These are phyloP conservation scores for Beauveria sp. DNA, from an alignment of 2,329 filamentous ascomycete species.

Conservation along the genomic window DNA sequence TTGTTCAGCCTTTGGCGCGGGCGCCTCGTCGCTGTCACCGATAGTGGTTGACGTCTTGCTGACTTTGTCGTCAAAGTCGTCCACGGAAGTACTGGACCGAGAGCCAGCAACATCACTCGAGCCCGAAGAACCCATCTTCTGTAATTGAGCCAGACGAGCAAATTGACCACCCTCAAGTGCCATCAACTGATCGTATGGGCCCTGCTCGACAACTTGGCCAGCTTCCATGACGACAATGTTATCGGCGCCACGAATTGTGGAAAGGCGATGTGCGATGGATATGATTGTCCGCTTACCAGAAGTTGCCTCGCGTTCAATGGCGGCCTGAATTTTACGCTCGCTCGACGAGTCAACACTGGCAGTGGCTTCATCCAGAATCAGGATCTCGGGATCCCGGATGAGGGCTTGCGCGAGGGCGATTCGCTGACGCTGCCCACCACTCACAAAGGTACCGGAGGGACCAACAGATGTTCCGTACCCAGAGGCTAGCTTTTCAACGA, in stretches of 20 bases:
- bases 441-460: slow-evolving; percentile 36
- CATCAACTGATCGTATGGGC: slow-evolving; percentile 51
- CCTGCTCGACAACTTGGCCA: slow-evolving; percentile 49
- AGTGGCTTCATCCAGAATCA: slow-evolving; percentile 47
- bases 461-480: slow-evolving; percentile 42
- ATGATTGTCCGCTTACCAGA: slow-evolving; percentile 44
- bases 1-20: not conserved
- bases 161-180: slow-evolving; percentile 21
- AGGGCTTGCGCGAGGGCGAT: slow-evolving; percentile 43
- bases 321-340: slow-evolving; percentile 38
- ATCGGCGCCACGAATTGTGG: slow-evolving; percentile 49
- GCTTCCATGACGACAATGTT: slow-evolving; percentile 54
- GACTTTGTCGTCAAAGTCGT: not conserved
- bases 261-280: slow-evolving; percentile 51
- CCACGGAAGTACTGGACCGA: not conserved
- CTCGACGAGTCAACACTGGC: slow-evolving; percentile 42
- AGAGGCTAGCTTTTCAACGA: slow-evolving; percentile 40
- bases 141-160: not conserved
- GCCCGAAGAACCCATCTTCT: not conserved
- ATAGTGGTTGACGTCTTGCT: not conserved
- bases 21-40: not conserved
- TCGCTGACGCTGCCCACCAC: slow-evolving; percentile 46
- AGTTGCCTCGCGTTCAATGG: slow-evolving; percentile 26
- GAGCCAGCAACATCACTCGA: not conserved
- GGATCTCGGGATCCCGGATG: slow-evolving; percentile 39